phyloP scores from a whole-genome alignment of 1,284 basidiomycete species.

The Leccinum pachyderme region DNA sequence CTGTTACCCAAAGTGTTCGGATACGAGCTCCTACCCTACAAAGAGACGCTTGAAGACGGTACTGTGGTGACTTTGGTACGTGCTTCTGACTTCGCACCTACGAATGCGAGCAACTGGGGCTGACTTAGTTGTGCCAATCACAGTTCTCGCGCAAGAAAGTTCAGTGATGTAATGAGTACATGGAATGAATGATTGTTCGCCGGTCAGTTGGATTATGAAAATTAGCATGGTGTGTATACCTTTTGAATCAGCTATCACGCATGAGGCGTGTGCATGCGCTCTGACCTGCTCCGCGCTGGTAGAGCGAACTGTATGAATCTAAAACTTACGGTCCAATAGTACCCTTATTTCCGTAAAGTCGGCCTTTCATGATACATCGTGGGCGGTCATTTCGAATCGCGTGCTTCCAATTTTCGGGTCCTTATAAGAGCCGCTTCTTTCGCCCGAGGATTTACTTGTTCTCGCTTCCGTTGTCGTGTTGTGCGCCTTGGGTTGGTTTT shows the following conservation, averaged over 20 bases:
- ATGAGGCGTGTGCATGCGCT: not conserved
- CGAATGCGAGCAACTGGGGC: not conserved
- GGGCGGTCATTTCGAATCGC: slow-evolving; percentile 1
- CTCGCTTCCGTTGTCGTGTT: slow-evolving; percentile 5
- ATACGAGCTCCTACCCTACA: slow-evolving; percentile 47
- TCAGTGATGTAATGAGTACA: not conserved
- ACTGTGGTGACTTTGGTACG: slow-evolving; percentile 55
- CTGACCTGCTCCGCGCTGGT: not conserved
- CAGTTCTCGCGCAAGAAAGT: slow-evolving; percentile 22
- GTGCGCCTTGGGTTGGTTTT: not conserved
- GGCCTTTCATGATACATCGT: not conserved
- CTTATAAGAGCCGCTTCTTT: not conserved
- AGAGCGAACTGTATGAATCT: not conserved
- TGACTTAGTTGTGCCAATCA: not conserved
- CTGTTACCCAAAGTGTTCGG: slow-evolving; percentile 48
- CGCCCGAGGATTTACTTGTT: not conserved
- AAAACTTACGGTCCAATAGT: not conserved
- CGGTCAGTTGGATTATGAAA: not conserved
- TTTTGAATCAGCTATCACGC: not conserved
- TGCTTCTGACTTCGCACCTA: slow-evolving; percentile 8
- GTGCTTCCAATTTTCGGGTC: not conserved
- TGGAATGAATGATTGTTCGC: not conserved
- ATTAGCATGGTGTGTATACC: not conserved
- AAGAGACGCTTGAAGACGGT: slow-evolving; percentile 51
- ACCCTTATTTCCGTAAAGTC: not conserved